Conservation (phyloP, 805 yeast species). For the Ogataea kodamae region DNA sequence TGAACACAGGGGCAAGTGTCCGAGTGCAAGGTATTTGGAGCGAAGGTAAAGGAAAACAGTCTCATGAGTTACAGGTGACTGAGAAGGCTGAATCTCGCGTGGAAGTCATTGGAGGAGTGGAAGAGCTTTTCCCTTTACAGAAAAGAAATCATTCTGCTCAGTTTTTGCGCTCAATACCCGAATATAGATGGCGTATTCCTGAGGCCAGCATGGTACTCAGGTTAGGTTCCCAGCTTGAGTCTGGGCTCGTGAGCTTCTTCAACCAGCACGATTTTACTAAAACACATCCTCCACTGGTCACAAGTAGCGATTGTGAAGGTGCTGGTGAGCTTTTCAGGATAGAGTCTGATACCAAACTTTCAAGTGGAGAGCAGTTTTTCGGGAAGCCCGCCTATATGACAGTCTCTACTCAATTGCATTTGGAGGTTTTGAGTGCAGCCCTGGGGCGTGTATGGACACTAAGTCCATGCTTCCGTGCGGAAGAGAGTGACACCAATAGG, state of each 20-base stretch:
- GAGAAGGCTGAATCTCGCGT: conserved; percentile 33
- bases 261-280: conserved; percentile 53
- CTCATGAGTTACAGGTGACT: conserved; percentile 45
- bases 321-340: conserved; percentile 87
- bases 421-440: conserved; percentile 76
- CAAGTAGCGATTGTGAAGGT: conserved; percentile 94
- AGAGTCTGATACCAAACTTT: conserved; percentile 30
- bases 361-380: conserved; percentile 44
- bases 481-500: conserved; percentile 82
- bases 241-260: conserved; percentile 52
- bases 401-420: conserved; percentile 88
- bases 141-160: conserved; percentile 69
- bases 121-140: conserved; percentile 72
- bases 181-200: conserved; percentile 69
- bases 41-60: conserved; percentile 48
- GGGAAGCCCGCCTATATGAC: conserved; percentile 70
- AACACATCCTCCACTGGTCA: conserved; percentile 81
- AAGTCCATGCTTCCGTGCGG: conserved; percentile 93
- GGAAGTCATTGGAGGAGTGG: conserved; percentile 57
- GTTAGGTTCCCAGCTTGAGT: conserved; percentile 66
- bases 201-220: conserved; percentile 65
- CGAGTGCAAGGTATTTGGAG: conserved; percentile 34
- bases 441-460: conserved; percentile 81
- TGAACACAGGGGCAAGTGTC: conserved; percentile 37
- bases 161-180: conserved; percentile 68